Evolutionary conservation across 345 rosid genomes (phyloP).

Genomic region (Acer negundo): DNA sequence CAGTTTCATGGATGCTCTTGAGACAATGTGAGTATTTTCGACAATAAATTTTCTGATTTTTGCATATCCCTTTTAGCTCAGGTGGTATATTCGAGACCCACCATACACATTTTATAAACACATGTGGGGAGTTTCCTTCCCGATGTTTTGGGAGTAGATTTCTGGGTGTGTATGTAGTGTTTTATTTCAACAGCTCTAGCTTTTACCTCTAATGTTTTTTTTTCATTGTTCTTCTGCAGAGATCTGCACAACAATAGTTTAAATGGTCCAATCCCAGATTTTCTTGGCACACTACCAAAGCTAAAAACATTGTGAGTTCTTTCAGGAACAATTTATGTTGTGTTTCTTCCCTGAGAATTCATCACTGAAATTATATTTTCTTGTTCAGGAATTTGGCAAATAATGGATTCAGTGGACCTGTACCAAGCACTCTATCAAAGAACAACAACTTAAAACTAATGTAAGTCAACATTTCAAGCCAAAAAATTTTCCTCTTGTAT

Average conservation of each 20-base stretch:
- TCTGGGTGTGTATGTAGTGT: too few relatives aligned
- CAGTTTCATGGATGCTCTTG: conserved; percentile 27
- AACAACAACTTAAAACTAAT: conserved; percentile 28
- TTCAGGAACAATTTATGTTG: neutral
- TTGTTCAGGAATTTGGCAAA: conserved; percentile 35
- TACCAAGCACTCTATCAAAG: conserved; percentile 35
- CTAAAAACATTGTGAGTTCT: conserved; percentile 21
- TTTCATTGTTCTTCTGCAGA: conserved; percentile 10
- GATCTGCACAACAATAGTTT: conserved; percentile 28
- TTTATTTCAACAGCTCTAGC: too few relatives aligned
- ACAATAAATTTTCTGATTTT: too few relatives aligned
- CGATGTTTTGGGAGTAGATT: too few relatives aligned
- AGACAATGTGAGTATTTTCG: conserved; percentile 17
- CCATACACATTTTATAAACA: too few relatives aligned
- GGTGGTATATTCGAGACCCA: too few relatives aligned
- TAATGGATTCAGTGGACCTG: conserved; percentile 24
- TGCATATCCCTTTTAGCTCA: too few relatives aligned
- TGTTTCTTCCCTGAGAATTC: neutral
- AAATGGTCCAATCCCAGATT: conserved; percentile 26
- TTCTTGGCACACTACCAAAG: conserved; percentile 23
- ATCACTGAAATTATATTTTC: conserved; percentile 15
- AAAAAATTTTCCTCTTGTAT: neutral
- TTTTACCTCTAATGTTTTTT: neutral
- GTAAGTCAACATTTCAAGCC: conserved; percentile 19
- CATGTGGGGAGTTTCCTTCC: too few relatives aligned